phyloP scores from a whole-genome alignment of 306 rosid genomes.

The Sicyos edulis region DNA sequence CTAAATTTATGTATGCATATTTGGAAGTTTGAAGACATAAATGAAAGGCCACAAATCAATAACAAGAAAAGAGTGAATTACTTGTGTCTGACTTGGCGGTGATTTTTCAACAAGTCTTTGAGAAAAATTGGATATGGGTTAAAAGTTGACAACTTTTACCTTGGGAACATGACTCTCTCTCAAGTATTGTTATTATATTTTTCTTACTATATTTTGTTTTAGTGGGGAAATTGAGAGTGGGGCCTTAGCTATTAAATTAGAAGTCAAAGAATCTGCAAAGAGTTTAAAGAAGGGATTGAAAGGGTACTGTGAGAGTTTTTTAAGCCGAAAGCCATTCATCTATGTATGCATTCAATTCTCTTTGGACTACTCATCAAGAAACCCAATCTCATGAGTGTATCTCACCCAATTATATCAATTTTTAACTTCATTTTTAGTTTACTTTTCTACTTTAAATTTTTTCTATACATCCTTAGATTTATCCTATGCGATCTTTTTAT shows the following conservation, averaged over 20 bases:
- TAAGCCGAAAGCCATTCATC: background rate
- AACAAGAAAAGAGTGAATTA: too few species aligned
- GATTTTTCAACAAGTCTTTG: too few species aligned
- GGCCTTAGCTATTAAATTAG: conserved; percentile 45
- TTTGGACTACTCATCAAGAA: background rate
- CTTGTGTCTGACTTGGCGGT: too few species aligned
- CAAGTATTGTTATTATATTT: too few species aligned
- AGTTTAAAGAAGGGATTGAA: conserved; percentile 15
- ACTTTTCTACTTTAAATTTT: too few species aligned
- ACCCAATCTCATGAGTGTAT: background rate
- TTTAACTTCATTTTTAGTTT: background rate
- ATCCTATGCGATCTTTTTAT: too few species aligned
- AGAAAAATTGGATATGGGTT: too few species aligned
- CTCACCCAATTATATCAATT: background rate
- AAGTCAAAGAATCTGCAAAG: conserved; percentile 50
- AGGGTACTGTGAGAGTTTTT: background rate
- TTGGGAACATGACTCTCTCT: too few species aligned
- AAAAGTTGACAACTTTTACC: too few species aligned
- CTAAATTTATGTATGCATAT: too few species aligned
- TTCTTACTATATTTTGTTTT: background rate
- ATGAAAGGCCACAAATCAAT: too few species aligned
- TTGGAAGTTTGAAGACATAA: too few species aligned
- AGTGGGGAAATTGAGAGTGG: conserved; percentile 26
- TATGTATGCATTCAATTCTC: conserved; percentile 12
- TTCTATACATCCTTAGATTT: background rate